A percentile compares a stretch with the other conserved stretches of the same genome.
phyloP scores from a whole-genome alignment of 2,329 filamentous ascomycete species.

The Aspergillus sp. region DNA sequence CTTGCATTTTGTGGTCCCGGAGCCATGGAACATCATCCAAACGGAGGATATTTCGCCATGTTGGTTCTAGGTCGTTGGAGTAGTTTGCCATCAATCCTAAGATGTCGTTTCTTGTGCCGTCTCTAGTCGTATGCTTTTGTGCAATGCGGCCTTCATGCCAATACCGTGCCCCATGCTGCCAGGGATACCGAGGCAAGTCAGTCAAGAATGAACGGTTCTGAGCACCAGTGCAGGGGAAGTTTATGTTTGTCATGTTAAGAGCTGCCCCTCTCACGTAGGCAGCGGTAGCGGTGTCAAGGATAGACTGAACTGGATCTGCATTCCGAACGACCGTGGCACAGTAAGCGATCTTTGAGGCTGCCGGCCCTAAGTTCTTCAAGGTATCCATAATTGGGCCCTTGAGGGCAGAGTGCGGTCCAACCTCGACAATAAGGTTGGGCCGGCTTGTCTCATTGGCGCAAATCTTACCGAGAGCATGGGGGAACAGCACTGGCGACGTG shows the following conservation, averaged over 20 bases:
- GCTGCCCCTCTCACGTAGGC: constrained; percentile 11
- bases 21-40: constrained; percentile 22
- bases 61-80: constrained; percentile 16
- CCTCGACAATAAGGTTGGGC: constrained; percentile 19
- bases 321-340: constrained; percentile 18
- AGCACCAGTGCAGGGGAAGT: constrained; percentile 13
- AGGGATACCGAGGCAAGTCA: constrained; percentile 43
- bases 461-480: constrained; percentile 14
- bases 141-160: constrained; percentile 43
- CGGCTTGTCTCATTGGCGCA: constrained; percentile 10
- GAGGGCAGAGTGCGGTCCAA: constrained; percentile 34
- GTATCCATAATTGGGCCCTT: constrained; percentile 22
- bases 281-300: constrained; percentile 17
- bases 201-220: constrained; percentile 14
- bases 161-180: constrained; percentile 43
- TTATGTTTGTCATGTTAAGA: constrained; percentile 12
- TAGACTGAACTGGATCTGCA: constrained; percentile 14
- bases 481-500: constrained; percentile 18
- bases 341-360: constrained; percentile 13
- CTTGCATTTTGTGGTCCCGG: constrained; percentile 29
- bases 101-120: constrained; percentile 19
- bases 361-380: constrained; percentile 16
- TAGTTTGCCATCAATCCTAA: constrained; percentile 22
- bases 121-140: constrained; percentile 17
- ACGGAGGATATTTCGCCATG: constrained; percentile 22